Evolutionary conservation across 345 rosid genomes (phyloP), one percentile per base, ranked within the genome.

Genomic region (Angophora floribunda): DNA sequence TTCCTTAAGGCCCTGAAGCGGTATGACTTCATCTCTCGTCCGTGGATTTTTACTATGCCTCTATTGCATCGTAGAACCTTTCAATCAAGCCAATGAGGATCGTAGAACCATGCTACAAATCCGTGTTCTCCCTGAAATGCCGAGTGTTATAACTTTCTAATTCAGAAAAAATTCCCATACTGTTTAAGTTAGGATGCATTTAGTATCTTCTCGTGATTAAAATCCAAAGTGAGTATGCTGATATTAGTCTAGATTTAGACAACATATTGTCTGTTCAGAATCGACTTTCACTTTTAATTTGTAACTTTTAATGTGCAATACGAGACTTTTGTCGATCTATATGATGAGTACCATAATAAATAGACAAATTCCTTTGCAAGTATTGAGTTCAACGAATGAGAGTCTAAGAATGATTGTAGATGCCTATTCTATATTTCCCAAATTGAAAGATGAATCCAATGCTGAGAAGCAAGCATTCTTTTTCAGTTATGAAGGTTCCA

Each of bases 51-150:
- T 21, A 96, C 92, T 2, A 22, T 32, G 3, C 97, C 97, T 12
- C 88, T 92, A 91, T 85, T 1, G 97, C 96, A 45, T 96, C 97
- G 22, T 96, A 95, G 47, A 94, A 96, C 85, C 97, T 89, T 78
- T 95, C 94, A 41, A 95, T 92, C 51, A 96, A 61, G 19, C 96
- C 95, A 4, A 96, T 93, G 45, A 95, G 89, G 1, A 96, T 96
- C 7, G 98, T 36, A 36, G 41, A 36, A 36, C 41, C 41, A 36
- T 36, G 41, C 41, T 36, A 36, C 41, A 36, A 36, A 36, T 36
- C 41, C 41, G 41, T 36, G 41, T 36, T 36, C 41, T 36, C 41
- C 41, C 41, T 36, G 4, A 36, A 36, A 36, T 36, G 41, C 41
- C 14, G 14, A 50, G 14, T 50, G 13, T 50, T 50, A 50, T 50